Evolutionary conservation across 139 green algal species (phyloP).

Genomic region (Micromonas pusilla): DNA sequence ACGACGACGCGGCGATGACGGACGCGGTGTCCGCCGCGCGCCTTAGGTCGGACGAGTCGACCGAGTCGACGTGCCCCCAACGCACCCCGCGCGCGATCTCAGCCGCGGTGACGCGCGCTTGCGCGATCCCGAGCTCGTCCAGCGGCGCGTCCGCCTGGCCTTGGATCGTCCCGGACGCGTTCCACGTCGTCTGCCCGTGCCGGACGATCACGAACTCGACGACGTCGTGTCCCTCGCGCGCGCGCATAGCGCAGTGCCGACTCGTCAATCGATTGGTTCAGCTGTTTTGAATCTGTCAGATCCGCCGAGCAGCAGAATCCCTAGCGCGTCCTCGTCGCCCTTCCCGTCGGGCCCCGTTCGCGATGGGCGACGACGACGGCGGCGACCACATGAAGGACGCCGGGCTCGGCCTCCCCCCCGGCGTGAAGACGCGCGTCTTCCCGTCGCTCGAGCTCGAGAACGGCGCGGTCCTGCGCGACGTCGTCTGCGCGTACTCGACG

Average conservation of each 20-base stretch:
- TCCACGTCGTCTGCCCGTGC: background rate
- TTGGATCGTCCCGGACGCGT: background rate
- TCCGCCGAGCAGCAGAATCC: too few relatives aligned
- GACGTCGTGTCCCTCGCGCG: too few relatives aligned
- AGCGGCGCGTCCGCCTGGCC: background rate
- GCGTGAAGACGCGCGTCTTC: background rate
- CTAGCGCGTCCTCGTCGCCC: too few relatives aligned
- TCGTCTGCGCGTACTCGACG: conserved; percentile 1
- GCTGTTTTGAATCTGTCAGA: too few relatives aligned
- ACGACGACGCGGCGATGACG: background rate
- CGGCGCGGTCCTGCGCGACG: background rate
- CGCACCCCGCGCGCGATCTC: background rate
- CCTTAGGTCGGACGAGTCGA: background rate
- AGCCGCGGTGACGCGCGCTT: background rate
- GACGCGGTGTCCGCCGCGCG: background rate
- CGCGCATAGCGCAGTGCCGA: too few relatives aligned
- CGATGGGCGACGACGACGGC: background rate
- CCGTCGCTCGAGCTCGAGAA: background rate
- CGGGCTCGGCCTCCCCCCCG: background rate
- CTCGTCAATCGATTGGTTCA: too few relatives aligned
- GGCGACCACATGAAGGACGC: conserved; percentile 29
- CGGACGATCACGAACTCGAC: background rate
- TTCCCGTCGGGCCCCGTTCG: too few relatives aligned
- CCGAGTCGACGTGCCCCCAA: background rate
- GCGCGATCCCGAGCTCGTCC: background rate